Evolutionary conservation across 1,284 basidiomycete species (phyloP), one percentile per base, ranked within the genome.

Genomic region (Tilletia indica): DNA sequence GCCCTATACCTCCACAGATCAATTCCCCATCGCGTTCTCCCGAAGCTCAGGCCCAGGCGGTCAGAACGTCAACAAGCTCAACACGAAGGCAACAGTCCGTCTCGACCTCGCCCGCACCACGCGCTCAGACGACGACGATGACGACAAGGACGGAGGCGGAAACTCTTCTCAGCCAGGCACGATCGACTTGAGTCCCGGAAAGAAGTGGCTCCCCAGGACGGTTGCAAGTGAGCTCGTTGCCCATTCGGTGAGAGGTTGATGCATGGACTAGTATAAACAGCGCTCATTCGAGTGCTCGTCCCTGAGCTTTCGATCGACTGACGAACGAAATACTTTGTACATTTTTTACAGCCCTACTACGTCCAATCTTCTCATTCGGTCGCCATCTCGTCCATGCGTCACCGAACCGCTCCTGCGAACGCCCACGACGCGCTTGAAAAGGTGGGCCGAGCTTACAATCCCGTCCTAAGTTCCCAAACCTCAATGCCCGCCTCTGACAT

Each of bases 61-160:
- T n/a, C 76, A 78, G 63, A 78, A 78, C 63, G 76, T 78, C 69
- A 78, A 78, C 75, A 78, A 74, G 70, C 72, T 78, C 71, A 78
- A 75, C 64, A 78, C 76, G 14, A 78, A 78, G 63, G 76, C 76
- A 67, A 76, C 76, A 48, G 68, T 78, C 21, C 76, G 76, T 0
- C 75, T 78, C 51, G 73, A 75, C 6, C 73, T 78, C 45, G n/a
- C 70, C 71, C 48, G n/a, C 70, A 25, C 19, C 2, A 48, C 19
- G 31, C 42, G 39, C 36, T 45, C 11, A 25, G 58, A 12, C 4
- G 4, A 3, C 21, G 36, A 66, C 38, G 8, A 61, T 2, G 25
- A 34, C 25, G 48, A 14, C 71, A 5, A 70, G 69, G 14, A 74
- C 66, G 25, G 71, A 69, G 54, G 68, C 68, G 25, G 25, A 31